These are phyloP conservation scores for Symbiodinium natans DNA, from an alignment of 73 alveolate species.

Conservation along the genomic window DNA sequence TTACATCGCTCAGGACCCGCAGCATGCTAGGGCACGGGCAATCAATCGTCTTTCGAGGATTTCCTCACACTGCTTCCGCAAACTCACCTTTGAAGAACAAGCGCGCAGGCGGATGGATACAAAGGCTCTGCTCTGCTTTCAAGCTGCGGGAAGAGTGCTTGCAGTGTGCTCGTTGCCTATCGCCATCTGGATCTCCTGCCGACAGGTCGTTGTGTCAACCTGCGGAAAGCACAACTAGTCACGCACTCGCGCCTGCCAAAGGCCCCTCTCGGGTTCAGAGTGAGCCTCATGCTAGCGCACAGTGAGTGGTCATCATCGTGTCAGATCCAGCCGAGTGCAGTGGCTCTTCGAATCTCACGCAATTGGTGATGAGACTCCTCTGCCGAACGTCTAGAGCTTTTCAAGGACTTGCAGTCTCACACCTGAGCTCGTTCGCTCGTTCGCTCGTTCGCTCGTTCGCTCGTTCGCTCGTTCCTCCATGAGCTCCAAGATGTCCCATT, in stretches of 20 bases:
- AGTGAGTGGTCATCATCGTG: background rate
- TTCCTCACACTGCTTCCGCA: constrained; percentile 87
- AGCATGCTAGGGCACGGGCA: background rate
- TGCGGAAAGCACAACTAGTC: background rate
- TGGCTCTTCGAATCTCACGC: constrained; percentile 28
- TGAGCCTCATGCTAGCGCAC: constrained; percentile 4
- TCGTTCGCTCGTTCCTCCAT: constrained; percentile 52
- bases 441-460: no score
- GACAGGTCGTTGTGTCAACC: background rate
- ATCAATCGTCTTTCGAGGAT: constrained; percentile 24
- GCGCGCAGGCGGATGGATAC: background rate
- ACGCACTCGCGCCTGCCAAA: constrained; percentile 29
- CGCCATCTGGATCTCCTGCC: constrained; percentile 49
- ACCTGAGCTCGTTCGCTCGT: background rate
- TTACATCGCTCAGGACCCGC: no score
- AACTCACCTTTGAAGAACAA: constrained; percentile 31
- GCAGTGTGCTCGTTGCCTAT: constrained; percentile 82
- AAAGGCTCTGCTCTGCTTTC: background rate
- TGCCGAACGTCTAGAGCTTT: no score
- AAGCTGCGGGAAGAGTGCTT: constrained; percentile 50
- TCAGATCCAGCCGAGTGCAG: background rate
- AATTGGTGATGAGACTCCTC: constrained; percentile 79
- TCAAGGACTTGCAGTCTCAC: background rate
- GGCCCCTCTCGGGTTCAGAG: constrained; percentile 59
- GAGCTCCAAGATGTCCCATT: constrained; percentile 84